Evolutionary conservation across 2,329 filamentous ascomycete genomes (phyloP), one percentile per base, ranked within the genome.

Genomic region (Golovinomyces cichoracearum): DNA sequence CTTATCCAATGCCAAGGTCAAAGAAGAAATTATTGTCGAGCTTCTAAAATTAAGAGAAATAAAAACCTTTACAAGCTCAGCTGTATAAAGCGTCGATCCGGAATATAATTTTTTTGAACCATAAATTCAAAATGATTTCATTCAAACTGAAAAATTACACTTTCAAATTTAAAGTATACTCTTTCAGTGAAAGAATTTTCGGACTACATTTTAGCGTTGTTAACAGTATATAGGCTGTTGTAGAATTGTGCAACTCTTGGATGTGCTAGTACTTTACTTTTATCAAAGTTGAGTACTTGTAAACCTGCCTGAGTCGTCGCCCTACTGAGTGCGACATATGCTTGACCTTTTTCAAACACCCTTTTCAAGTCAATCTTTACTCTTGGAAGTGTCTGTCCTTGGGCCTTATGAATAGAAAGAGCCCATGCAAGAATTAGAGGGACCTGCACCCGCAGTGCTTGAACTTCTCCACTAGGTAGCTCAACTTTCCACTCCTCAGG

Each of bases 341-440:
- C 90, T 63, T 98, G 90, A 0, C 90, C 90, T 63, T 93, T 94
- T 62, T 98, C 90, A 57, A 98, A 98, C 1, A 93, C 83, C 52
- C 76, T 80, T 26, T 84, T 82, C 0, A 98, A 69, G 60, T 98
- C 85, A 23, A 98, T 90, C 60, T 93, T 93, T 51, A 98, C 90
- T 47, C 88, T 73, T 59, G 93, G 85, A 19, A 62, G 54, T 1
- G 88, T 95, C 62, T 95, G 88, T 1, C 88, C 88, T 61, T 95
- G 88, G 0, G 90, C 90, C 64, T 98, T 98, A 68, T 98, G 90
- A 51, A 98, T 98, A 0, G 85, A 93, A 19, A 98, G 66, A 1
- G 90, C 90, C 90, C 90, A 98, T 0, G 90, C 90, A 26, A 98
- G 70, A 53, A 98, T 95, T 47, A 98, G 70, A 0, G 90, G 90